Evolutionary conservation across 179 eudicot genomes (phyloP).

Genomic region (Amaranthus tricolor): DNA sequence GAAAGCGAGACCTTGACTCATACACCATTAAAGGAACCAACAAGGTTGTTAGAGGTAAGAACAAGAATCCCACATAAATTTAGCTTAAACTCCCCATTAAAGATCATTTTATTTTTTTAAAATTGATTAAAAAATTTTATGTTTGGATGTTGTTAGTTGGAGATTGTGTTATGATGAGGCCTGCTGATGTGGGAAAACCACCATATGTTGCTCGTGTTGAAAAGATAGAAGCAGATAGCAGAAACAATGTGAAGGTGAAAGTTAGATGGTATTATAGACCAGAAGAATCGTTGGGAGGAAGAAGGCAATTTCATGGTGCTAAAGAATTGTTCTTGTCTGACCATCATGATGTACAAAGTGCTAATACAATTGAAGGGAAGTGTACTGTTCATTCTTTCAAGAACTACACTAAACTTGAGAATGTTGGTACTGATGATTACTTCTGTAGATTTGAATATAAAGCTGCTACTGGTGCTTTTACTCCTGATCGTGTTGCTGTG

Average conservation of each 20-base stretch:
- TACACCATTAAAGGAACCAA: constrained; percentile 96
- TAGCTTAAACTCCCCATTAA: not conserved
- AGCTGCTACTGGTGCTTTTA: constrained; percentile 76
- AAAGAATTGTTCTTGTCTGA: constrained; percentile 87
- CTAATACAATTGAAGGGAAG: constrained; percentile 85
- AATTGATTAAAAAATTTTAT: not conserved
- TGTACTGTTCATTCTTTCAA: constrained; percentile 81
- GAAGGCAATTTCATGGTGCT: constrained; percentile 80
- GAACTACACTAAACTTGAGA: constrained; percentile 79
- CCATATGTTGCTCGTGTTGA: constrained; percentile 77
- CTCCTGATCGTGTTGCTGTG: constrained; percentile 93
- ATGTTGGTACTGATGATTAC: constrained; percentile 85
- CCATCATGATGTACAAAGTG: constrained; percentile 80
- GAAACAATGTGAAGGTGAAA: constrained; percentile 63
- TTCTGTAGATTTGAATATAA: constrained; percentile 88
- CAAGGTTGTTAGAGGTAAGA: constrained; percentile 77
- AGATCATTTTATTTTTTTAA: not conserved
- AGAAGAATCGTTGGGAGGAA: constrained; percentile 95
- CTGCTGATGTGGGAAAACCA: constrained; percentile 65
- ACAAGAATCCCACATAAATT: not conserved
- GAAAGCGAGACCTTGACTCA: constrained; percentile 86
- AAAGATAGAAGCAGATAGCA: constrained; percentile 55
- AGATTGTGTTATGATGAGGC: constrained; percentile 80
- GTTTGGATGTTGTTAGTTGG: constrained; percentile 43
- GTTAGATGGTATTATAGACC: constrained; percentile 93